phyloP scores from a whole-genome alignment of 345 rosid genomes.

The Garcia nutans region DNA sequence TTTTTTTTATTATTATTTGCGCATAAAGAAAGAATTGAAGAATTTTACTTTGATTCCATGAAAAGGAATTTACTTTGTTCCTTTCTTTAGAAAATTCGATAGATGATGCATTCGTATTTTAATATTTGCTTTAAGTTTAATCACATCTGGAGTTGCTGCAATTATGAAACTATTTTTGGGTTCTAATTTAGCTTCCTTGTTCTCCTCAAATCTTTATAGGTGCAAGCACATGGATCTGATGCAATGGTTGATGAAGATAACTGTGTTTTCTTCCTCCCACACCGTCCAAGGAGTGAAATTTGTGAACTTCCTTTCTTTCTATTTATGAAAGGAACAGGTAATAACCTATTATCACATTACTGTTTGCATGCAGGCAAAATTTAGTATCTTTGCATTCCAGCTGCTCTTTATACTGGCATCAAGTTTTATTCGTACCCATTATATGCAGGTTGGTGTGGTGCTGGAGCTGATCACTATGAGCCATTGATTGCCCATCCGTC shows the following conservation, averaged over 20 bases:
- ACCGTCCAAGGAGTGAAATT: constrained; percentile 82
- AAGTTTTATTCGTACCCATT: not conserved
- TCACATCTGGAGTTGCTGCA: not conserved
- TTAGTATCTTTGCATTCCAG: not conserved
- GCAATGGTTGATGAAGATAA: constrained; percentile 94
- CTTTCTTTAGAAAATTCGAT: no score
- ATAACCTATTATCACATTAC: no score
- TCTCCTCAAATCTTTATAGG: constrained; percentile 41
- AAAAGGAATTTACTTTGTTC: not conserved
- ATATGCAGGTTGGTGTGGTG: constrained; percentile 92
- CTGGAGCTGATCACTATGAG: constrained; percentile 98
- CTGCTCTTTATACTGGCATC: not conserved
- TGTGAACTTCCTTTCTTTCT: constrained; percentile 79
- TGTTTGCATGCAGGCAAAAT: not conserved
- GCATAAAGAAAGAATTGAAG: not conserved
- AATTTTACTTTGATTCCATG: not conserved
- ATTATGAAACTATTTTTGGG: not conserved
- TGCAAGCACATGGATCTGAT: constrained; percentile 98
- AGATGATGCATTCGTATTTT: no score
- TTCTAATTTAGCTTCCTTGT: not conserved
- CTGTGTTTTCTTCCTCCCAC: constrained; percentile 96
- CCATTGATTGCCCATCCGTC: constrained; percentile 78
- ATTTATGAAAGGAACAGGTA: constrained; percentile 99
- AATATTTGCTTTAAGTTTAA: not conserved
- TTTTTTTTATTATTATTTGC: not conserved